Percentiles rank a stretch among this genome's conserved stretches.
phyloP scores from a whole-genome alignment of 441 rosid genomes.

The Eutrema salsugineum region DNA sequence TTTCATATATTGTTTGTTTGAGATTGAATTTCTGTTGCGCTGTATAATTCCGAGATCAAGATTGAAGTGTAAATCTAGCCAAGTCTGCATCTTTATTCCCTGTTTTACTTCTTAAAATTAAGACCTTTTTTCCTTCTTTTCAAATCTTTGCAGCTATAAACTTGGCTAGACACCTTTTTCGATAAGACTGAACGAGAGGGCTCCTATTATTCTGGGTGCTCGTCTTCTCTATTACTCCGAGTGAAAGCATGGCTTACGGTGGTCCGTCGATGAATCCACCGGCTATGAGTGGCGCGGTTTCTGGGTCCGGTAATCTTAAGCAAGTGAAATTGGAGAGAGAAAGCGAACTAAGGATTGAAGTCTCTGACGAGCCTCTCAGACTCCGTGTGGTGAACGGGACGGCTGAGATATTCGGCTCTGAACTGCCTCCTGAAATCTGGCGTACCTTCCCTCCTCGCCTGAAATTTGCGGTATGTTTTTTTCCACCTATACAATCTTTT shows the following conservation, averaged over 20 bases:
- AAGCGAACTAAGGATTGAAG: slow-evolving; percentile 87
- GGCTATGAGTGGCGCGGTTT: slow-evolving; percentile 26
- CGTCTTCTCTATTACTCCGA: not conserved
- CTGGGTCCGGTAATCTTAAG: slow-evolving; percentile 43
- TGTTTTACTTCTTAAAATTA: not conserved
- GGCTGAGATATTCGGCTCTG: slow-evolving; percentile 90
- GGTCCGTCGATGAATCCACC: slow-evolving; percentile 37
- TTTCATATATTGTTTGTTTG: not conserved
- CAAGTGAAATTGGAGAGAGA: slow-evolving; percentile 83
- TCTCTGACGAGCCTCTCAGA: slow-evolving; percentile 63
- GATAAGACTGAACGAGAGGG: not conserved
- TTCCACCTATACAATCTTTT: not conserved
- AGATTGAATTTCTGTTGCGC: not conserved
- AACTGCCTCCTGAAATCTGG: slow-evolving; percentile 89
- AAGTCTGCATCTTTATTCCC: not conserved
- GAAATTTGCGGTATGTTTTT: slow-evolving; percentile 66
- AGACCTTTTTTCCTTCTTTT: not conserved
- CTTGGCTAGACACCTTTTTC: too few species aligned
- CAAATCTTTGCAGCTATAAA: not conserved
- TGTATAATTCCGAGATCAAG: not conserved
- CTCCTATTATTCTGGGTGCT: not conserved
- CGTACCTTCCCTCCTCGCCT: slow-evolving; percentile 82
- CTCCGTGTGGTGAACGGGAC: slow-evolving; percentile 71
- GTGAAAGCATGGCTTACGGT: slow-evolving; percentile 38
- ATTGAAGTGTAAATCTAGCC: not conserved